phyloP scores from a whole-genome alignment of 2,329 filamentous ascomycete genomes.

The Arthrobotrys musiformis region DNA sequence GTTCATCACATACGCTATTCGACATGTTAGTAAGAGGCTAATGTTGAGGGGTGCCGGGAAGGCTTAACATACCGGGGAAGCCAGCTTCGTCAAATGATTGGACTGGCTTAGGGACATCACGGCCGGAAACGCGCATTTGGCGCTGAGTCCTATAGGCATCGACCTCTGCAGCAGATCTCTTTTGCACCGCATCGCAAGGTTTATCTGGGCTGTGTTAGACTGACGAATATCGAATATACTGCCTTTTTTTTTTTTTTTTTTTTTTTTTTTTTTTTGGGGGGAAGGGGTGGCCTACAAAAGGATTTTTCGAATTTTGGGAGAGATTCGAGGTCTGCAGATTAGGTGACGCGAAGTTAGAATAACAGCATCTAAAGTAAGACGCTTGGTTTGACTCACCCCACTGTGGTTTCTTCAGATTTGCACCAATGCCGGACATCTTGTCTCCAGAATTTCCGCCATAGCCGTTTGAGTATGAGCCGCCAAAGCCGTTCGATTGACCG shows the following conservation, averaged over 20 bases:
- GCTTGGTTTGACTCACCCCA: constrained; percentile 76
- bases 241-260: too few species aligned
- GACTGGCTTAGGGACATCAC: constrained; percentile 88
- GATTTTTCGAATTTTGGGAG: constrained; percentile 98
- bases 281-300: constrained; percentile 69
- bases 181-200: constrained; percentile 68
- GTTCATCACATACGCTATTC: constrained; percentile 83
- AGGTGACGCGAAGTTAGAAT: constrained; percentile 14
- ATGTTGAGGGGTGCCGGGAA: not conserved
- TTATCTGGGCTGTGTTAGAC: constrained; percentile 33
- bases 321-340: constrained; percentile 72
- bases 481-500: constrained; percentile 59
- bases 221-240: not conserved
- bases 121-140: constrained; percentile 83
- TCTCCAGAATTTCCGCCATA: constrained; percentile 76
- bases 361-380: constrained; percentile 22
- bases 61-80: constrained; percentile 73
- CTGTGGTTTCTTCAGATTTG: constrained; percentile 84
- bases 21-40: constrained; percentile 22
- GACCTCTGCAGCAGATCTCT: constrained; percentile 80
- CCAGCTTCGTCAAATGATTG: constrained; percentile 97
- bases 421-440: constrained; percentile 90
- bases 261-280: too few species aligned
- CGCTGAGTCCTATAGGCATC: constrained; percentile 87
- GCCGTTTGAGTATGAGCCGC: constrained; percentile 62